Evolutionary conservation across 495 filamentous ascomycete species (phyloP).

Genomic region (Aspergillus steynii): DNA sequence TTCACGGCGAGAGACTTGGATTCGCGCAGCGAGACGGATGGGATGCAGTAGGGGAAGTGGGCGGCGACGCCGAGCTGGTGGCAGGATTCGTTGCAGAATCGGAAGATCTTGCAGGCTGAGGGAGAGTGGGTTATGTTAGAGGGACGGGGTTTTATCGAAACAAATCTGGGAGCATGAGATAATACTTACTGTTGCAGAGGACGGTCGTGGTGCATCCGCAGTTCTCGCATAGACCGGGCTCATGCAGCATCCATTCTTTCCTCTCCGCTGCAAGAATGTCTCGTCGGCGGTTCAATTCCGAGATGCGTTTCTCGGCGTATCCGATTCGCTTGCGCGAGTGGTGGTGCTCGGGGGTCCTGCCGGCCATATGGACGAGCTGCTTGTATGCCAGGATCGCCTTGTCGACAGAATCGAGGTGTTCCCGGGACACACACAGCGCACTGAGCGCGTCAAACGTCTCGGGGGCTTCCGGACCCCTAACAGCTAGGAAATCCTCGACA

Average conservation of each 20-base stretch:
- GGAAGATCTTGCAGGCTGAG: slow-evolving; percentile 33
- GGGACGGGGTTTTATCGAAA: not conserved
- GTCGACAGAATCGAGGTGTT: slow-evolving; percentile 31
- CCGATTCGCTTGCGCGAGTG: slow-evolving; percentile 26
- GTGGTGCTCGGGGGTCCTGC: slow-evolving; percentile 22
- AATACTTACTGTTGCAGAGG: slow-evolving; percentile 31
- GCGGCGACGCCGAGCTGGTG: slow-evolving; percentile 12
- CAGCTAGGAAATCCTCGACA: slow-evolving; percentile 26
- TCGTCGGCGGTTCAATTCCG: slow-evolving; percentile 27
- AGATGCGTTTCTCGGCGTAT: slow-evolving; percentile 30
- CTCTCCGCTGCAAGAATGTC: slow-evolving; percentile 27
- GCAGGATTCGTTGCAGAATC: slow-evolving; percentile 33
- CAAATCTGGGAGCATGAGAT: not conserved
- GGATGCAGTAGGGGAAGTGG: slow-evolving; percentile 27
- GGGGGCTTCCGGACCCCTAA: slow-evolving; percentile 25
- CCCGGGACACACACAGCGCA: slow-evolving; percentile 29
- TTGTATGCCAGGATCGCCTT: slow-evolving; percentile 32
- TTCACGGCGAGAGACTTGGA: slow-evolving; percentile 34
- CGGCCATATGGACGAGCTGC: slow-evolving; percentile 30
- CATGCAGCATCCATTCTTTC: slow-evolving; percentile 28
- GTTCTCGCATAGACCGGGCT: slow-evolving; percentile 21
- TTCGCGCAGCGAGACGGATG: slow-evolving; percentile 31
- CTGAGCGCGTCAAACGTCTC: slow-evolving; percentile 34
- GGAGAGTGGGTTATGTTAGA: not conserved
- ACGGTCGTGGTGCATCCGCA: slow-evolving; percentile 22